phyloP scores from a whole-genome alignment of 768 basidiomycete species.

The Leccinellum albellum region DNA sequence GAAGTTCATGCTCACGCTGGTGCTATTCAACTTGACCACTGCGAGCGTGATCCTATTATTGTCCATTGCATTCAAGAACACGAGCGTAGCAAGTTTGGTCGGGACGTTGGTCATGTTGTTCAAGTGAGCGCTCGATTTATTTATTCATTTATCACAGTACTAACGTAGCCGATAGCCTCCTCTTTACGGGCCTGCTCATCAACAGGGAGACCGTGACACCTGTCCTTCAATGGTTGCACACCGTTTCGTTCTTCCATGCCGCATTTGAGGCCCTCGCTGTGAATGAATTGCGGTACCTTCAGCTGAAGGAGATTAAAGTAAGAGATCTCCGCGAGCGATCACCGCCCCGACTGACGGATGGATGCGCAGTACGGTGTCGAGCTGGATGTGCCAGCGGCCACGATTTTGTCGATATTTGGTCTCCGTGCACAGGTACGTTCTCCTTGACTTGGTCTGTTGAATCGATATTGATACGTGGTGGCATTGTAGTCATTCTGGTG shows the following conservation, averaged over 20 bases:
- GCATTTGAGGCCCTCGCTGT: constrained; percentile 98
- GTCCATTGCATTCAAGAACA: constrained; percentile 83
- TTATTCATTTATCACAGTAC: constrained; percentile 2
- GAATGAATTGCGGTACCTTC: constrained; percentile 91
- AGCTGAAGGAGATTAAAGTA: constrained; percentile 87
- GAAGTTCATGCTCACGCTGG: constrained; percentile 96
- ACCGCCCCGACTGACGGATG: constrained; percentile 3
- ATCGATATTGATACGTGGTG: constrained; percentile 4
- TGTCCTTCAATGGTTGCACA: constrained; percentile 81
- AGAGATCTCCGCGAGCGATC: constrained; percentile 19
- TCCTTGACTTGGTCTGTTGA: not conserved
- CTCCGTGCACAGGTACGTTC: constrained; percentile 75
- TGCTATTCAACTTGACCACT: constrained; percentile 95
- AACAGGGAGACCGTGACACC: constrained; percentile 82
- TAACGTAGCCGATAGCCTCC: constrained; percentile 50
- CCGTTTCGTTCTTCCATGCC: constrained; percentile 96
- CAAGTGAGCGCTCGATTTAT: constrained; percentile 62
- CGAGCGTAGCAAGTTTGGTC: constrained; percentile 87
- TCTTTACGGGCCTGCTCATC: constrained; percentile 94
- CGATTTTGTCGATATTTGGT: constrained; percentile 92
- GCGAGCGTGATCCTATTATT: constrained; percentile 88
- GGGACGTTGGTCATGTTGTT: constrained; percentile 96
- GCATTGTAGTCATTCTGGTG: constrained; percentile 89
- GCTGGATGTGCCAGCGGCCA: constrained; percentile 92
- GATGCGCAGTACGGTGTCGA: constrained; percentile 89